A percentile compares a stretch with the other conserved stretches of the same genome.
Conservation (phyloP, 2,329 filamentous ascomycete species). For the Dactylella cylindrospora region DNA sequence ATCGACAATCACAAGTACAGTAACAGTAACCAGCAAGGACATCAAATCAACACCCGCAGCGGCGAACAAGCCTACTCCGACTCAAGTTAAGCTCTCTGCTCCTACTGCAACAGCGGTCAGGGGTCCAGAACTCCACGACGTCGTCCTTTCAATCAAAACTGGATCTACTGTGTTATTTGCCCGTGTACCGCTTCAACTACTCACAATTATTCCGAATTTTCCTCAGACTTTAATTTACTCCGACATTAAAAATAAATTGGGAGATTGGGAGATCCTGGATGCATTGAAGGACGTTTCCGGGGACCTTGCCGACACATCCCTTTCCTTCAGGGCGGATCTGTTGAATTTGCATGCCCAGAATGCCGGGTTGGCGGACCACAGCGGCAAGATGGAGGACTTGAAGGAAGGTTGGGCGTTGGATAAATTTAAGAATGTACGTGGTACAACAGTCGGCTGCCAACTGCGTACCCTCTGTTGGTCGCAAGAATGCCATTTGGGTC, state of each 20-base stretch:
- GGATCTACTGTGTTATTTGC: constrained; percentile 36
- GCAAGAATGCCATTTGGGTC: too few species aligned
- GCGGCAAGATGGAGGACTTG: constrained; percentile 39
- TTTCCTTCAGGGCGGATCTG: constrained; percentile 32
- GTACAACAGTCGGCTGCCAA: too few species aligned
- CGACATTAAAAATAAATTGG: constrained; percentile 37
- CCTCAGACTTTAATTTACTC: constrained; percentile 31
- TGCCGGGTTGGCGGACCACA: constrained; percentile 20
- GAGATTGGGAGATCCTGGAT: constrained; percentile 25
- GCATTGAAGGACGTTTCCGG: constrained; percentile 35
- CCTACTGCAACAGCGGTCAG: too few species aligned
- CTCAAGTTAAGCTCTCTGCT: too few species aligned
- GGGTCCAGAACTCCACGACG: constrained; percentile 21
- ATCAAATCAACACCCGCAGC: too few species aligned
- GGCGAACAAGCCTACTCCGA: too few species aligned
- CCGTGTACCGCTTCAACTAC: constrained; percentile 31
- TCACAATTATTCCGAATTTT: constrained; percentile 36
- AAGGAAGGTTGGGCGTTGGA: constrained; percentile 40
- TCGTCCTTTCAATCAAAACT: constrained; percentile 42
- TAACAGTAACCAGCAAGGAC: too few species aligned
- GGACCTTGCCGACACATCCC: constrained; percentile 16
- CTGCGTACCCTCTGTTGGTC: too few species aligned
- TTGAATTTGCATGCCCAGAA: constrained; percentile 32
- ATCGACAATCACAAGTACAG: too few species aligned
- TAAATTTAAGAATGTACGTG: constrained; percentile 41